These are phyloP conservation scores for Priceomyces fermenticarens DNA, from an alignment of 805 yeast species.

Conservation along the genomic window DNA sequence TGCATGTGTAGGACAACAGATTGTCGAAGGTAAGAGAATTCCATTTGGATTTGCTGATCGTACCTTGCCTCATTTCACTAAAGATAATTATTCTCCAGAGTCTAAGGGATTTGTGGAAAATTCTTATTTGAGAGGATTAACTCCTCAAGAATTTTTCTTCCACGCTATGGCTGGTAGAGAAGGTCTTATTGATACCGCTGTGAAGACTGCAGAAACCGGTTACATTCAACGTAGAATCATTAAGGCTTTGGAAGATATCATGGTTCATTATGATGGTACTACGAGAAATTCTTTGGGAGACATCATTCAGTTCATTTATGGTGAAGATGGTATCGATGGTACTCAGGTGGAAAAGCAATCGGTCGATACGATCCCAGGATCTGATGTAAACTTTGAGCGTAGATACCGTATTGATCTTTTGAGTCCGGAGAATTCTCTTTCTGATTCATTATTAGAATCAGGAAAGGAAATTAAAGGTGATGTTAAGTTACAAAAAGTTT, in stretches of 20 bases:
- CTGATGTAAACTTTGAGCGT: constrained; percentile 75
- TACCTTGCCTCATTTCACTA: constrained; percentile 95
- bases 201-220: constrained; percentile 98
- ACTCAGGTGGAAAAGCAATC: constrained; percentile 96
- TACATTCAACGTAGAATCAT: constrained; percentile 97
- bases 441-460: constrained; percentile 76
- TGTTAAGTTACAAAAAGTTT: constrained; percentile 69
- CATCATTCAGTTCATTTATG: constrained; percentile 91
- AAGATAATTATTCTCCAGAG: constrained; percentile 98
- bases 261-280: constrained; percentile 98
- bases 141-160: constrained; percentile 96
- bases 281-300: constrained; percentile 97
- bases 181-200: constrained; percentile 99
- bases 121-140: constrained; percentile 88
- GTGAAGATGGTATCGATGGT: constrained; percentile 99
- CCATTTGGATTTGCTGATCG: constrained; percentile 96
- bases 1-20: constrained; percentile 99
- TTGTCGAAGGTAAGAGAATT: constrained; percentile 99
- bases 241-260: constrained; percentile 93
- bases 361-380: constrained; percentile 92
- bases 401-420: constrained; percentile 85
- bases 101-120: constrained; percentile 97
- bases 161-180: constrained; percentile 99
- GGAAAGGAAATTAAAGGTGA: constrained; percentile 92
- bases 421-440: constrained; percentile 57